These are phyloP conservation scores for Metschnikowia baotianmanensis DNA, from an alignment of 805 yeast genomes.

Conservation along the genomic window DNA sequence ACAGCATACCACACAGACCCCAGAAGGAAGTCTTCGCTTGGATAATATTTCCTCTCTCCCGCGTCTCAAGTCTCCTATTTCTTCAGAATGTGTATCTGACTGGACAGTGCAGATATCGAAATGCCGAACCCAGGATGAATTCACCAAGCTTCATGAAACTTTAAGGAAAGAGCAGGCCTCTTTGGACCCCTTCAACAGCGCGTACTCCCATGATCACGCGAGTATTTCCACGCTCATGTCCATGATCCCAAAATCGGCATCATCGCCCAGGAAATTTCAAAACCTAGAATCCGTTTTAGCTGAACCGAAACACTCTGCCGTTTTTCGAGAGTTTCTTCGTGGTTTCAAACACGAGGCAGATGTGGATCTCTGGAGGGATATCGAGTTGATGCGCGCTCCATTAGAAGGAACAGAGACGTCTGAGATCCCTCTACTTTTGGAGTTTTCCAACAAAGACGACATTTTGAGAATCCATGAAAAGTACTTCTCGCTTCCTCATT, in stretches of 20 bases:
- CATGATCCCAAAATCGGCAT: neutral
- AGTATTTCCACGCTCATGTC: slow-evolving; percentile 3
- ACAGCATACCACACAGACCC: slow-evolving; percentile 46
- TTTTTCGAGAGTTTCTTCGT: slow-evolving; percentile 17
- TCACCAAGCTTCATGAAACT: neutral
- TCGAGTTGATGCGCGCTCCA: slow-evolving; percentile 71
- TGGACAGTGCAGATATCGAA: slow-evolving; percentile 7
- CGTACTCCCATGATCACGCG: slow-evolving; percentile 1
- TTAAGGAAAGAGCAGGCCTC: slow-evolving; percentile 2
- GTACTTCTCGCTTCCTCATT: slow-evolving; percentile 33
- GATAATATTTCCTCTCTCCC: slow-evolving; percentile 2
- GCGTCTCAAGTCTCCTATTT: slow-evolving; percentile 4
- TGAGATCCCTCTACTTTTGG: slow-evolving; percentile 36
- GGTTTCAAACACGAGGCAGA: slow-evolving; percentile 11
- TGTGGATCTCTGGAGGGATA: slow-evolving; percentile 63
- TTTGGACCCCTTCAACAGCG: neutral
- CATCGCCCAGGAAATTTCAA: neutral
- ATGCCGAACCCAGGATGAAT: slow-evolving; percentile 1
- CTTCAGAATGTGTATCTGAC: slow-evolving; percentile 1
- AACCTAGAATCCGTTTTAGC: slow-evolving; percentile 12
- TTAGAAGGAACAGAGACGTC: slow-evolving; percentile 47
- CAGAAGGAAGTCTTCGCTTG: neutral
- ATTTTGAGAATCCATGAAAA: slow-evolving; percentile 46
- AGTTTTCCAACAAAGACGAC: slow-evolving; percentile 51
- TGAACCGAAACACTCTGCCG: slow-evolving; percentile 10